Percentiles rank a stretch among this genome's conserved stretches.
Evolutionary conservation across 1,139 yeast genomes (phyloP).

Genomic region (Scheffersomyces insectosa): DNA sequence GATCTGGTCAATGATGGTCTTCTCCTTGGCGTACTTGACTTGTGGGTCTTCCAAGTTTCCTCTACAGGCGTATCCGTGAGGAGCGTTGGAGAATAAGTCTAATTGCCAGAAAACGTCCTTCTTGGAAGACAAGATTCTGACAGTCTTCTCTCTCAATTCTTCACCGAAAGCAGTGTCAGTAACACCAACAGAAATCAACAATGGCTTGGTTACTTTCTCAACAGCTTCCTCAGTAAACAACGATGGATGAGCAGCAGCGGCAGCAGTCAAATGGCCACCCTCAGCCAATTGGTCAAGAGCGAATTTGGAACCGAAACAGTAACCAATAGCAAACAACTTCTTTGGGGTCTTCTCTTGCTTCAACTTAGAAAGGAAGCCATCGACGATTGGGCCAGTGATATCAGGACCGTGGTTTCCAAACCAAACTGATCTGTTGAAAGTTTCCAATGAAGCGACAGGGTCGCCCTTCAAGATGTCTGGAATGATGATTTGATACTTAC

Average conservation of each 20-base stretch:
- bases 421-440: conserved; percentile 48
- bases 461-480: conserved; percentile 24
- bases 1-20: conserved; percentile 60
- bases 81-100: conserved; percentile 18
- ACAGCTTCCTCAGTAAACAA: conserved; percentile 18
- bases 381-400: conserved; percentile 30
- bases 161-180: conserved; percentile 14
- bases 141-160: conserved; percentile 18
- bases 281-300: conserved; percentile 13
- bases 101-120: conserved; percentile 25
- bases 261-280: conserved; percentile 15
- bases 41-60: conserved; percentile 63
- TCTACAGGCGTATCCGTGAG: conserved; percentile 23
- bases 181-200: conserved; percentile 21
- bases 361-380: conserved; percentile 7
- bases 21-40: conserved; percentile 69
- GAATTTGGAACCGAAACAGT: conserved; percentile 23
- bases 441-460: conserved; percentile 7
- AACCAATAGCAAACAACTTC: conserved; percentile 18
- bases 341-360: conserved; percentile 5
- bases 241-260: conserved; percentile 23
- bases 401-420: conserved; percentile 51
- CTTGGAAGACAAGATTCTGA: conserved; percentile 15
- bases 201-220: conserved; percentile 15
- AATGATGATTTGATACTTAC: conserved; percentile 28